phyloP scores from a whole-genome alignment of 2,329 filamentous ascomycete genomes.

The Rutstroemia sp. region DNA sequence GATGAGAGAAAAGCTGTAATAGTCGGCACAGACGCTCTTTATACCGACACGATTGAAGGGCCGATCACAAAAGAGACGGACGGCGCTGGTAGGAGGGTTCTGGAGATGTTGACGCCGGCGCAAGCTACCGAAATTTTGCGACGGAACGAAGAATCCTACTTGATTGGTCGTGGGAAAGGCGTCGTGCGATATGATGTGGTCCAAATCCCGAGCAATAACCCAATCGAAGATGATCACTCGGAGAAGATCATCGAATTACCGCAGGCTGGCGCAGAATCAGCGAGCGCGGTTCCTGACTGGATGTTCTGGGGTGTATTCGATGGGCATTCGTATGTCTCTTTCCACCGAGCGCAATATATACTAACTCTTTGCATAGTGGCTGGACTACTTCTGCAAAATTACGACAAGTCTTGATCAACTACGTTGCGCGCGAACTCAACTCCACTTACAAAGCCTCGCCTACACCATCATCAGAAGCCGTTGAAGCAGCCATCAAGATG shows the following conservation, averaged over 20 bases:
- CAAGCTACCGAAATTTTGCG: constrained; percentile 87
- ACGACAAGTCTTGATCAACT: constrained; percentile 84
- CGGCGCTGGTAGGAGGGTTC: constrained; percentile 73
- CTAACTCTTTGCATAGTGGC: constrained; percentile 47
- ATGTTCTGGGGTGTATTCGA: constrained; percentile 99
- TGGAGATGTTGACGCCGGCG: constrained; percentile 95
- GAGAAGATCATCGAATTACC: constrained; percentile 96
- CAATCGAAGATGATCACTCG: constrained; percentile 96
- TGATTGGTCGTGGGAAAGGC: constrained; percentile 81
- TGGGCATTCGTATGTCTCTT: constrained; percentile 68
- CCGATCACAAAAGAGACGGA: constrained; percentile 84
- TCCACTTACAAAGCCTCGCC: constrained; percentile 75
- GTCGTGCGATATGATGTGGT: constrained; percentile 93
- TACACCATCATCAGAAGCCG: constrained; percentile 66
- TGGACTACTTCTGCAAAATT: constrained; percentile 98
- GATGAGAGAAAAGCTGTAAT: constrained; percentile 63
- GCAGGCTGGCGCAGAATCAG: constrained; percentile 42
- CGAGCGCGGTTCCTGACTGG: constrained; percentile 69
- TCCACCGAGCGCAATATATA: no score
- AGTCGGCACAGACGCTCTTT: constrained; percentile 84
- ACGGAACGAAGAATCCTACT: constrained; percentile 83
- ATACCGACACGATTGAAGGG: constrained; percentile 77
- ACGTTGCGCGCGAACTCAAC: constrained; percentile 89
- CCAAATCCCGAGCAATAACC: constrained; percentile 91
- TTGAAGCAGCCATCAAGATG: constrained; percentile 86